Conservation (phyloP, 192 early-diverging fungal species). For the Coemansia sp. region DNA sequence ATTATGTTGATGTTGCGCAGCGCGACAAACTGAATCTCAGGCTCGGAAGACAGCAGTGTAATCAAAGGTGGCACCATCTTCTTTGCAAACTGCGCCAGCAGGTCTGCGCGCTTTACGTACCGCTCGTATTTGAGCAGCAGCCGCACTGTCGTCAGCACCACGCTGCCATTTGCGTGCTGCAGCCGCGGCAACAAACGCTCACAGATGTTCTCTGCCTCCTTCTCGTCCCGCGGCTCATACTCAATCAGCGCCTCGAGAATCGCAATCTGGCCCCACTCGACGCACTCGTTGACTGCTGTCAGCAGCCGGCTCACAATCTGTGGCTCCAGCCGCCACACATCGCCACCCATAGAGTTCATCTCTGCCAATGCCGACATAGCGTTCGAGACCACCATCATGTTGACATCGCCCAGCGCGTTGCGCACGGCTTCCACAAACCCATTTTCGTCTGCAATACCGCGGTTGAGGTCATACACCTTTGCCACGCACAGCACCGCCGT, state of each 20-base stretch:
- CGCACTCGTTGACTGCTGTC: conserved; percentile 95
- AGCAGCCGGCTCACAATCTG: conserved; percentile 76
- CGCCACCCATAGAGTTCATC: conserved; percentile 77
- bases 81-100: conserved; percentile 67
- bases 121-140: conserved; percentile 56
- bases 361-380: conserved; percentile 90
- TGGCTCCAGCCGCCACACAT: conserved; percentile 77
- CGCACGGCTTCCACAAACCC: conserved; percentile 84
- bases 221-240: conserved; percentile 70
- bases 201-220: conserved; percentile 85
- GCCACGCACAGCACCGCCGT: conserved; percentile 95
- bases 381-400: conserved; percentile 97
- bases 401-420: conserved; percentile 89
- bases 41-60: conserved; percentile 80
- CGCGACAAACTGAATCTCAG: conserved; percentile 97
- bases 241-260: conserved; percentile 83
- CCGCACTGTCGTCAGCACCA: conserved; percentile 88
- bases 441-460: conserved; percentile 84
- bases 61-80: conserved; percentile 98
- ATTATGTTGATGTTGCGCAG: conserved; percentile 96
- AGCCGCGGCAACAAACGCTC: conserved; percentile 90
- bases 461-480: conserved; percentile 91
- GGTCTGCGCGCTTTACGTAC: conserved; percentile 69
- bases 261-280: conserved; percentile 98
- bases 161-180: conserved; percentile 95